These are phyloP conservation scores for Botrytis paeoniae DNA, from an alignment of 2,329 filamentous ascomycete genomes.

Conservation along the genomic window DNA sequence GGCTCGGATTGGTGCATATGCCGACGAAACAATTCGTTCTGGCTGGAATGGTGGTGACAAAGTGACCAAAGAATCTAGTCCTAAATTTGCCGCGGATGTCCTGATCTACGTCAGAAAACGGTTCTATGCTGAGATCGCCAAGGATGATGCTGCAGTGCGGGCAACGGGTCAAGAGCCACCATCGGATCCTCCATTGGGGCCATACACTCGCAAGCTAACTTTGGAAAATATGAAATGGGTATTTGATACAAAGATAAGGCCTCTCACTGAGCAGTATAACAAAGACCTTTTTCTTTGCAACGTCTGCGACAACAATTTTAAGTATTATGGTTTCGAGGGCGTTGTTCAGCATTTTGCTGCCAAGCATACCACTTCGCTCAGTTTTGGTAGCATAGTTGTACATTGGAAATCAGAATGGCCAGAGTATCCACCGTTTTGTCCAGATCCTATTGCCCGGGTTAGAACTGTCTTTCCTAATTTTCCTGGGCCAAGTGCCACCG, in stretches of 20 bases:
- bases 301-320: constrained; percentile 60
- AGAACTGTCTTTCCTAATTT: constrained; percentile 37
- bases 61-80: constrained; percentile 60
- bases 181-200: constrained; percentile 50
- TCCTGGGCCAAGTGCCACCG: constrained; percentile 36
- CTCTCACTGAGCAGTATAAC: constrained; percentile 60
- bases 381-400: constrained; percentile 68
- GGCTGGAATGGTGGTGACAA: constrained; percentile 63
- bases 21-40: constrained; percentile 66
- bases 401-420: constrained; percentile 83
- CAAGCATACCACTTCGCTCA: constrained; percentile 72
- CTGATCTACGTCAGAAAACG: constrained; percentile 62
- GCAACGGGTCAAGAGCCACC: constrained; percentile 46
- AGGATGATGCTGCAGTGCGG: constrained; percentile 49
- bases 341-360: constrained; percentile 81
- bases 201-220: constrained; percentile 61
- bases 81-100: constrained; percentile 69
- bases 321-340: constrained; percentile 72
- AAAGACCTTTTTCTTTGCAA: constrained; percentile 77
- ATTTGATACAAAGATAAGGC: constrained; percentile 73
- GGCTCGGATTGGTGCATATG: constrained; percentile 61
- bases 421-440: constrained; percentile 66
- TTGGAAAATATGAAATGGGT: constrained; percentile 86
- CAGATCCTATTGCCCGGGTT: constrained; percentile 48
- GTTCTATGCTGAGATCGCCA: constrained; percentile 61